Conservation (phyloP, 73 alveolate species). For the Tetrahymena thermophila region DNA sequence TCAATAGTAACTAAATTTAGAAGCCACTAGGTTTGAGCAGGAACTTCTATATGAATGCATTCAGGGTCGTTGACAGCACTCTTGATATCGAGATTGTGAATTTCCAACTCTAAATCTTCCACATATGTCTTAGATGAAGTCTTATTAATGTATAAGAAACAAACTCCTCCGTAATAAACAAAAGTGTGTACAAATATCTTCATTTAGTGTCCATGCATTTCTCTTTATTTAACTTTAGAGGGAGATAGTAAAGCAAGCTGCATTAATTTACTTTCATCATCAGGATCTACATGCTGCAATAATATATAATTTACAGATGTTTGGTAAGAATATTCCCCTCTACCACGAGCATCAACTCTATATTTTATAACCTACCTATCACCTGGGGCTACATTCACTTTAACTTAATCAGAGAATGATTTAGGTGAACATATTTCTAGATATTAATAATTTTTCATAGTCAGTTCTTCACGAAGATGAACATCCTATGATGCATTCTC, state of each 20-base stretch:
- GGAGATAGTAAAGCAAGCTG: background rate
- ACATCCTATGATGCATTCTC: slow-evolving; percentile 5
- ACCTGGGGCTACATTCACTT: slow-evolving; percentile 7
- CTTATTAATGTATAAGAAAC: background rate
- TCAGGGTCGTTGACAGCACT: background rate
- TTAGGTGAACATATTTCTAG: slow-evolving; percentile 29
- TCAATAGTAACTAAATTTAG: background rate
- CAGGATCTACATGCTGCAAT: background rate
- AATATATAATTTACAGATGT: background rate
- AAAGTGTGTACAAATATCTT: background rate
- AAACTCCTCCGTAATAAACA: background rate
- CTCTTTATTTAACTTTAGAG: background rate
- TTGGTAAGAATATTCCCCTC: slow-evolving; percentile 20
- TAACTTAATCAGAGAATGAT: background rate
- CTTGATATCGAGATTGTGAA: background rate
- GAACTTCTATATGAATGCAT: background rate
- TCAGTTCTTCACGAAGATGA: background rate
- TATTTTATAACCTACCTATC: slow-evolving; percentile 8
- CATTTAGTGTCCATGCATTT: background rate
- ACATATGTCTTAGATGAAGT: background rate
- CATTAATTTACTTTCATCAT: background rate
- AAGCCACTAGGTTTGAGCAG: background rate
- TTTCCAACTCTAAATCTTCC: background rate
- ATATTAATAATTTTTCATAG: slow-evolving; percentile 1
- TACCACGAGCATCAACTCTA: slow-evolving; percentile 22